These are phyloP conservation scores for Austropuccinia psidii DNA, from an alignment of 1,284 basidiomycete species.

Conservation along the genomic window DNA sequence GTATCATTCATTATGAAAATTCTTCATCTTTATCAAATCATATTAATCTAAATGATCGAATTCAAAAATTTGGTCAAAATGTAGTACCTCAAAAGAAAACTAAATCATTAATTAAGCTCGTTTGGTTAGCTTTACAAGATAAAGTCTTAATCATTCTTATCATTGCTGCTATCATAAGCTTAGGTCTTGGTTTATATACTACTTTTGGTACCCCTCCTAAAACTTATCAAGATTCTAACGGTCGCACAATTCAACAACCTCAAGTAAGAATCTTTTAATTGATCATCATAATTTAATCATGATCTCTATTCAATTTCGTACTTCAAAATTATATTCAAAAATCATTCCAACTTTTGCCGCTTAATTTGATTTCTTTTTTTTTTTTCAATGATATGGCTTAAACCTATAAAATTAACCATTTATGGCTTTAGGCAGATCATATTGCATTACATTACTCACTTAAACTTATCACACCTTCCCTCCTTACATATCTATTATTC, in stretches of 20 bases:
- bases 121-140: constrained; percentile 92
- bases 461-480: neutral
- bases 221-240: constrained; percentile 49
- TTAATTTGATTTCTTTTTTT: neutral
- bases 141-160: constrained; percentile 88
- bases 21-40: constrained; percentile 10
- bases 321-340: too few species aligned
- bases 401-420: too few species aligned
- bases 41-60: constrained; percentile 41
- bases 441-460: too few species aligned
- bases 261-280: constrained; percentile 2
- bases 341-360: too few species aligned
- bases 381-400: neutral
- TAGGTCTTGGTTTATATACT: constrained; percentile 89
- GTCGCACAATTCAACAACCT: constrained; percentile 16
- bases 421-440: too few species aligned
- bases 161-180: constrained; percentile 81
- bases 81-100: constrained; percentile 66
- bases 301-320: neutral
- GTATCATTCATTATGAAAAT: constrained; percentile 47
- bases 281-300: neutral
- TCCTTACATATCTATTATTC: neutral
- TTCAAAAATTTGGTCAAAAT: constrained; percentile 68
- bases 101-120: constrained; percentile 73
- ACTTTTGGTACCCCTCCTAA: constrained; percentile 68